Evolutionary conservation across 441 rosid genomes (phyloP).

Genomic region (Corymbia citriodora): DNA sequence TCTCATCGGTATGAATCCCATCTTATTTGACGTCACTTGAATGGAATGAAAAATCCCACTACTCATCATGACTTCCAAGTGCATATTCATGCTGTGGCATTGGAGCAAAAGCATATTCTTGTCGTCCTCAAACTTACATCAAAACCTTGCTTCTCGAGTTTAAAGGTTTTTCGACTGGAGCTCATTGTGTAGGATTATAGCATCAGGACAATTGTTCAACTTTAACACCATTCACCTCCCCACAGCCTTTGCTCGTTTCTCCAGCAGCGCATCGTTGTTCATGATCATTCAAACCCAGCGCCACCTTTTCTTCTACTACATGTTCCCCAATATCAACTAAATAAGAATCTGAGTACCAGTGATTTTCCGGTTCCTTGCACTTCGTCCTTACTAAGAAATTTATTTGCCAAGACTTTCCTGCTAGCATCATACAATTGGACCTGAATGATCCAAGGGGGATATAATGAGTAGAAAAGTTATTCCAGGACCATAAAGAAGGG

Average conservation of each 20-base stretch:
- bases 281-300: slow-evolving; percentile 5
- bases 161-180: accelerated
- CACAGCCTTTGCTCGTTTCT: slow-evolving; percentile 3
- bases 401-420: slow-evolving; percentile 33
- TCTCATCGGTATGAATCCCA: too few species aligned
- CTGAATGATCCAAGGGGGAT: slow-evolving; percentile 12
- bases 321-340: slow-evolving; percentile 48
- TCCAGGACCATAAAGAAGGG: background rate
- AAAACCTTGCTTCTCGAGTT: accelerated
- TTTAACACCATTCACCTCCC: slow-evolving; percentile 3
- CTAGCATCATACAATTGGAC: background rate
- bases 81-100: too few species aligned
- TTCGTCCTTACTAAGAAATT: slow-evolving; percentile 48
- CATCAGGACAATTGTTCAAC: slow-evolving; percentile 1
- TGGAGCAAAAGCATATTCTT: too few species aligned
- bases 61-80: too few species aligned
- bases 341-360: slow-evolving; percentile 32
- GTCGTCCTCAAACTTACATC: accelerated
- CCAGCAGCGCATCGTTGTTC: slow-evolving; percentile 2
- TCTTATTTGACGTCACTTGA: too few species aligned
- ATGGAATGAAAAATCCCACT: too few species aligned
- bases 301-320: slow-evolving; percentile 14
- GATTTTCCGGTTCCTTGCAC: slow-evolving; percentile 32
- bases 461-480: background rate
- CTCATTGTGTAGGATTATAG: too few species aligned